Base-by-base conservation (phyloP, 768 basidiomycete species). In the Jaapia argillacea region DNA sequence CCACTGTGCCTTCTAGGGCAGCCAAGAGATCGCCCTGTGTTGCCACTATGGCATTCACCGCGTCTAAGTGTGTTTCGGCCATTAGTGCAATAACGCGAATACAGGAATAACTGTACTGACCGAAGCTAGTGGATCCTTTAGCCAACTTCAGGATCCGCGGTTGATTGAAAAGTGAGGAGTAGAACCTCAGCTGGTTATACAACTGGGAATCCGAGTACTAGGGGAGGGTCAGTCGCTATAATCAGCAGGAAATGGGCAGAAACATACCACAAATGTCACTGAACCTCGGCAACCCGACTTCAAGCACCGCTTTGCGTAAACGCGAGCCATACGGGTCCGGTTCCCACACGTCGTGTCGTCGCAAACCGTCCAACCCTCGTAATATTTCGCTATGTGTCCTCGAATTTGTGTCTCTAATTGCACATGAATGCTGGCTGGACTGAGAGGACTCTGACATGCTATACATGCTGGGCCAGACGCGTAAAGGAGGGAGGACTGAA, bases 381-480 rank as follows among this genome's bases (percentile, higher is more conserved):
- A 98, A 61, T 93, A 97, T 52, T 70, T 74, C 5, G 69, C 64
- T 40, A 99, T 83, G 48, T 75, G 77, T 2, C 72, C 62, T 1
- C 93, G 79, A 41, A 97, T 85, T 52, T 93, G 89, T 1, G 74
- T 65, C 56, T 98, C 93, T 12, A 98, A 74, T 58, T 98, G 96
- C 18, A 79, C 68, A 47, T 81, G 77, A 38, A 98, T 57, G 48
- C 86, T 87, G 0, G 78, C 75, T 0, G 60, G 46, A 21, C 67
- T 67, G 14, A 93, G 56, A 1, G 59, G 48, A 2, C 64, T 58
- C 24, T 70, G 60, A 58, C 94, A 98, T 1, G 68, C 67, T 3
- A 77, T 74, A 57, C 96, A 99, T 1, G 64, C 59, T 0, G 82
- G 68, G 0, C 96, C 94, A 6, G 69, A 65, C 0, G 74, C 56